Percentiles rank a stretch among this genome's conserved stretches.
Conservation (phyloP, 1,284 basidiomycete species). For the Apiotrichum gamsii region DNA sequence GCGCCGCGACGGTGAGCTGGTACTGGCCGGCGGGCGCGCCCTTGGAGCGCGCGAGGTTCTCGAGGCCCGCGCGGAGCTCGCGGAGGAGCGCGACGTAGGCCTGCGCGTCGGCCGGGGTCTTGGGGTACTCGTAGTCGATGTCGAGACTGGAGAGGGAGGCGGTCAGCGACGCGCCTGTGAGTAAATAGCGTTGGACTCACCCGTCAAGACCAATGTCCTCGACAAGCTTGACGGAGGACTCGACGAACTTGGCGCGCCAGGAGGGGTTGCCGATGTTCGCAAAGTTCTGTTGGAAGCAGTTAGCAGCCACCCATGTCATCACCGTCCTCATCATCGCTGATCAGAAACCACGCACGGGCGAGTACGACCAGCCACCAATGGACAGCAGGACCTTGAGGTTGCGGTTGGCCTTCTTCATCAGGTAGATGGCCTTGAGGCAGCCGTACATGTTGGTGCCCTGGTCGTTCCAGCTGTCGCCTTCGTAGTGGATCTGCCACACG, state of each 20-base stretch:
- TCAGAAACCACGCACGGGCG: conserved; percentile 55
- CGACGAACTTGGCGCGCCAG: conserved; percentile 64
- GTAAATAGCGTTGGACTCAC: conserved; percentile 47
- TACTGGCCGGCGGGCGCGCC: conserved; percentile 41
- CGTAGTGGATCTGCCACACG: conserved; percentile 52
- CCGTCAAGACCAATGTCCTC: conserved; percentile 87
- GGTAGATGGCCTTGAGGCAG: conserved; percentile 78
- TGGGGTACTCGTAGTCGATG: conserved; percentile 53
- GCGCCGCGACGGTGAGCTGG: conserved; percentile 63
- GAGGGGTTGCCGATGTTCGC: conserved; percentile 54
- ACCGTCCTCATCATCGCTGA: too few relatives aligned
- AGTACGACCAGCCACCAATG: conserved; percentile 83
- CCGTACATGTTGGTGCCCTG: conserved; percentile 73
- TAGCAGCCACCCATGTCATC: too few relatives aligned
- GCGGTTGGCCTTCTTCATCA: conserved; percentile 68
- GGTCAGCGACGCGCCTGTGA: too few relatives aligned
- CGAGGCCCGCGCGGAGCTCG: conserved; percentile 48
- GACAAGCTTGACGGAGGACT: conserved; percentile 62
- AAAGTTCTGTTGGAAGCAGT: conserved; percentile 35
- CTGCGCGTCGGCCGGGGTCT: conserved; percentile 46
- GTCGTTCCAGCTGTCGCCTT: conserved; percentile 85
- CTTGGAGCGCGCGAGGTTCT: conserved; percentile 40
- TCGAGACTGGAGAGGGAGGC: conserved; percentile 9
- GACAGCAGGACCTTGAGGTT: conserved; percentile 72
- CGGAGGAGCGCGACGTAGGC: conserved; percentile 51